Base-by-base conservation (phyloP, 805 yeast species). In the Isabelozyma gotoi region DNA sequence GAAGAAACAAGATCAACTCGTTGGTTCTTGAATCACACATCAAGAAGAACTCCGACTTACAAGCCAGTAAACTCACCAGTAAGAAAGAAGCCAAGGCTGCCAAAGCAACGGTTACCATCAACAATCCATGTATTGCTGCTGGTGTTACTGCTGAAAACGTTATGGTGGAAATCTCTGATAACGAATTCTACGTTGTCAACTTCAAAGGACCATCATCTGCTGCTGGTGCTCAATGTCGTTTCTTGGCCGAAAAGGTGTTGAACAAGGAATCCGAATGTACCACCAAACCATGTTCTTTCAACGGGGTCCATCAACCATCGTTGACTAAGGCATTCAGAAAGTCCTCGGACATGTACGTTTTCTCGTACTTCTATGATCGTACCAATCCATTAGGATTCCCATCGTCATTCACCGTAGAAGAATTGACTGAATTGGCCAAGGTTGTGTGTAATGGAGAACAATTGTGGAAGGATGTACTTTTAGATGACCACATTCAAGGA, bases 281-380 rank as follows among this genome's bases (percentile, higher is more conserved):
- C 1, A 60, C 74, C 24, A 78, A 81, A 45, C 95, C 99, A 42
- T 94, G 99, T 66, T 88, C 97, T 2, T 94, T 94, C 78, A 89
- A 92, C 61, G 99, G 99, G 60, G 86, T 90, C 40, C 96, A 95
- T 67, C 99, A 94, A 73, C 99, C 99, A 7, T 86, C 96, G 3
- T 73, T 94, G 56, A 81, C 81, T 36, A 80, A 76, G 49, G 82
- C 96, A 12, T 94, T 94, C 77, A 77, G 81, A 42, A 73, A 73
- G 43, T 65, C 80, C 24, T 78, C 83, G 33, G 98, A 94, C 59
- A 76, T 94, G 79, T 94, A 74, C 67, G 82, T 94, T 35, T 90
- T 95, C 70, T 92, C 98, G 8, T 94, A 82, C 75, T 94, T 94
- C 71, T 95, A 89, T 70, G 99, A 94, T 69, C 81, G 96, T 61